Evolutionary conservation across 257 asterid genomes (phyloP).

Genomic region (Salvia miltiorrhiza): DNA sequence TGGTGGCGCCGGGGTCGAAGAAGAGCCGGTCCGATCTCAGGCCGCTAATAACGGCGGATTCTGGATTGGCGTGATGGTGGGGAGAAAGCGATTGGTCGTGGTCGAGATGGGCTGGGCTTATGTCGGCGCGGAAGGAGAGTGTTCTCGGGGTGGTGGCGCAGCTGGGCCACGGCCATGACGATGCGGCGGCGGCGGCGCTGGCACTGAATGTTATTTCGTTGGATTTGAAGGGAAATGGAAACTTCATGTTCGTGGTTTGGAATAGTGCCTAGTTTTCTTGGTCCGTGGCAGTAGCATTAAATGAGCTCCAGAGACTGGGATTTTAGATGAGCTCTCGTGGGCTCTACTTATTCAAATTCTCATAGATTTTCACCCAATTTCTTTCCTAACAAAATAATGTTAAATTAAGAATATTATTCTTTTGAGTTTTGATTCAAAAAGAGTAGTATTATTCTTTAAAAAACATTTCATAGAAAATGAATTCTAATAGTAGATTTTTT

Average conservation of each 20-base stretch:
- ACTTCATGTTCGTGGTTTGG: constrained; percentile 38
- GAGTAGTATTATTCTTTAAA: too few relatives aligned
- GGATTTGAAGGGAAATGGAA: constrained; percentile 59
- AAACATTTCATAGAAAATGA: too few relatives aligned
- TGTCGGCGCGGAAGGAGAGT: constrained; percentile 47
- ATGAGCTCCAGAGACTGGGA: constrained; percentile 21
- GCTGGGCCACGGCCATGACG: constrained; percentile 54
- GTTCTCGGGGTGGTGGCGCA: constrained; percentile 53
- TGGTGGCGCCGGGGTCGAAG: constrained; percentile 64
- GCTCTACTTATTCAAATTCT: too few relatives aligned
- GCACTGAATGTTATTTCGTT: constrained; percentile 13
- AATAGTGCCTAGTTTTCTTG: constrained; percentile 20
- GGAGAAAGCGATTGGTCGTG: background rate
- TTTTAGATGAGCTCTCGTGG: constrained; percentile 20
- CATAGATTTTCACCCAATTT: too few relatives aligned
- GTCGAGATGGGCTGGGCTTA: background rate
- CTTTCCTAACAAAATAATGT: too few relatives aligned
- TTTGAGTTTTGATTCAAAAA: too few relatives aligned
- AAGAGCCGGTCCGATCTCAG: constrained; percentile 63
- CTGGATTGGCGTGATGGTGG: background rate
- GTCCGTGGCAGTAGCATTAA: constrained; percentile 34
- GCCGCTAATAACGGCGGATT: constrained; percentile 37
- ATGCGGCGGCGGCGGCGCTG: constrained; percentile 2
- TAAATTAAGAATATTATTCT: too few relatives aligned
- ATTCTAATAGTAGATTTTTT: too few relatives aligned